Percentiles rank a stretch among this genome's conserved stretches.
Conservation (phyloP, 805 yeast species). For the Wickerhamomyces queroliae region DNA sequence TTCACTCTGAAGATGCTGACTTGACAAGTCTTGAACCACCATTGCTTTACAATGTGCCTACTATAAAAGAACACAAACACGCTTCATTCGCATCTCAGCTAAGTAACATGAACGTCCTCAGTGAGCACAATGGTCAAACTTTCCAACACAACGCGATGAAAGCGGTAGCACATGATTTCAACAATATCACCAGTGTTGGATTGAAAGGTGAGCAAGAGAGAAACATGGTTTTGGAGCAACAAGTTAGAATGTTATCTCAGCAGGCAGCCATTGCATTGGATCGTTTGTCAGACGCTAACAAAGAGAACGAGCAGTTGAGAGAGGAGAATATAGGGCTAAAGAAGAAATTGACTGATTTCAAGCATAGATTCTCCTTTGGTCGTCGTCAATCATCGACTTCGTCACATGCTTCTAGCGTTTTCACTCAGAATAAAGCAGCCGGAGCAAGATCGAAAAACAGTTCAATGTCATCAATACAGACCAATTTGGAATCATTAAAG, state of each 20-base stretch:
- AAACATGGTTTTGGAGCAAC: slow-evolving; percentile 22
- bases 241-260: slow-evolving; percentile 17
- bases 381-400: slow-evolving; percentile 11
- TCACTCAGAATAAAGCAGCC: slow-evolving; percentile 1
- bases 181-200: slow-evolving; percentile 7
- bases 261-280: slow-evolving; percentile 23
- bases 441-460: slow-evolving; percentile 13
- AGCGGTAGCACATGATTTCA: no score
- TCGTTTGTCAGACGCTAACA: slow-evolving; percentile 15
- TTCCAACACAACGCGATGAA: slow-evolving; percentile 6
- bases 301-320: slow-evolving; percentile 14
- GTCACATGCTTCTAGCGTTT: slow-evolving; percentile 3
- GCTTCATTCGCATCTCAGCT: background rate
- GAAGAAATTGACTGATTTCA: background rate
- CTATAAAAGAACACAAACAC: background rate
- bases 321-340: slow-evolving; percentile 13
- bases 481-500: slow-evolving; percentile 4
- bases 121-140: slow-evolving; percentile 7
- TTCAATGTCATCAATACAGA: slow-evolving; percentile 12
- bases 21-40: slow-evolving; percentile 5
- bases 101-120: background rate
- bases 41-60: background rate
- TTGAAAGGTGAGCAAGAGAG: slow-evolving; percentile 22
- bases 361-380: slow-evolving; percentile 4
- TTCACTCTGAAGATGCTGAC: background rate